A percentile compares a stretch with the other conserved stretches of the same genome.
Conservation (phyloP, 768 basidiomycete species). For the Suillus subaureus region DNA sequence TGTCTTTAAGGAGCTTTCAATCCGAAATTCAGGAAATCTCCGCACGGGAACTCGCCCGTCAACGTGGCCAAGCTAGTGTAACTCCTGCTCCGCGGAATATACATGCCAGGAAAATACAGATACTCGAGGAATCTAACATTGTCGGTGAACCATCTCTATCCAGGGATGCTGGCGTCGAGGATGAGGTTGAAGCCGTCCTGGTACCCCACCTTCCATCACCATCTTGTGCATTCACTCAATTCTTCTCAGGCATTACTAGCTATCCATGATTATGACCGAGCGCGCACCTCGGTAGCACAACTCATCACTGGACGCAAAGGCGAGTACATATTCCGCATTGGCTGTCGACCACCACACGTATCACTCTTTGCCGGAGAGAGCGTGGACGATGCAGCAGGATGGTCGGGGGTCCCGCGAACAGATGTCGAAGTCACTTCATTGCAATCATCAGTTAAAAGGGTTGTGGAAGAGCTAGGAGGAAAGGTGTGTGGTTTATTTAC, state of each 20-base stretch:
- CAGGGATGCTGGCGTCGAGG: slow-evolving; percentile 40
- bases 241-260: slow-evolving; percentile 44
- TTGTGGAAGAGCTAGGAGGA: slow-evolving; percentile 78
- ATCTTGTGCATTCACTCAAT: slow-evolving; percentile 4
- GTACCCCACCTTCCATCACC: not conserved
- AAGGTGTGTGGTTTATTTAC: slow-evolving; percentile 49
- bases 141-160: not conserved
- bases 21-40: slow-evolving; percentile 79
- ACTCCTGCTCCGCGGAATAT: slow-evolving; percentile 15
- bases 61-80: slow-evolving; percentile 41
- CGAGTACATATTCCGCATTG: slow-evolving; percentile 77
- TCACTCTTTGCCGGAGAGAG: slow-evolving; percentile 56
- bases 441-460: slow-evolving; percentile 42
- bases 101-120: not conserved
- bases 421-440: slow-evolving; percentile 54
- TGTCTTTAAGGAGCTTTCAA: slow-evolving; percentile 49
- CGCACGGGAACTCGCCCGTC: slow-evolving; percentile 64
- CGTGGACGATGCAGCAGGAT: slow-evolving; percentile 47
- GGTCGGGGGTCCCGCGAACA: slow-evolving; percentile 56
- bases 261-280: slow-evolving; percentile 48
- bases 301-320: slow-evolving; percentile 70
- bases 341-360: slow-evolving; percentile 60
- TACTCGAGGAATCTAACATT: not conserved
- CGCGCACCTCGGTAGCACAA: slow-evolving; percentile 64
- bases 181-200: slow-evolving; percentile 8